Evolutionary conservation across 257 asterid species (phyloP).

Genomic region (Mitragyna speciosa): DNA sequence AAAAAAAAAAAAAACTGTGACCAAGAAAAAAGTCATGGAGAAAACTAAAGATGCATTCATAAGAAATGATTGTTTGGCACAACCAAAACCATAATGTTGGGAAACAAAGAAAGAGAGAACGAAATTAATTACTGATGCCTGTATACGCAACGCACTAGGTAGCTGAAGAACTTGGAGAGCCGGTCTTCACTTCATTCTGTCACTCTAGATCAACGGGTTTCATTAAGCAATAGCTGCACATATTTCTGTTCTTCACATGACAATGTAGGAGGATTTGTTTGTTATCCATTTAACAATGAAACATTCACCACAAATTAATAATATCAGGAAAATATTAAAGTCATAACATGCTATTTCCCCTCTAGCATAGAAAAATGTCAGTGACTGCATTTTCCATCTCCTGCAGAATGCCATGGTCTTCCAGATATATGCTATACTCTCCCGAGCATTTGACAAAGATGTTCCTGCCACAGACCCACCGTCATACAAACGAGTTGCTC

Average conservation of each 20-base stretch:
- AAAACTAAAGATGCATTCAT: too few relatives aligned
- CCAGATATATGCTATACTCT: constrained; percentile 60
- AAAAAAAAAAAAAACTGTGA: background rate
- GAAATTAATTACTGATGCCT: background rate
- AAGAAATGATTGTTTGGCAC: background rate
- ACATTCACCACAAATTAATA: background rate
- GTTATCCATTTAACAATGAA: background rate
- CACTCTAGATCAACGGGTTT: background rate
- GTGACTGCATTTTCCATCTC: constrained; percentile 5
- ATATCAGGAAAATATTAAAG: background rate
- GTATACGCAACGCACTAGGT: too few relatives aligned
- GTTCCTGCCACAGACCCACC: constrained; percentile 41
- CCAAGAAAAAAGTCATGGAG: background rate
- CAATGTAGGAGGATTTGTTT: background rate
- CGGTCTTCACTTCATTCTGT: too few relatives aligned
- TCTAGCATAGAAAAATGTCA: background rate
- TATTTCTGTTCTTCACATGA: background rate
- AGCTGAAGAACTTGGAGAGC: background rate
- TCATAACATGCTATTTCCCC: background rate
- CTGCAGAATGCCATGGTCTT: constrained; percentile 77
- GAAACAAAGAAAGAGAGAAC: background rate
- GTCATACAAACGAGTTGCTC: constrained; percentile 54
- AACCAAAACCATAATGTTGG: background rate
- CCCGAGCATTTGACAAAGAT: constrained; percentile 44
- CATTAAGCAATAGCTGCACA: background rate